Percentiles rank a stretch among this genome's conserved stretches.
These are phyloP conservation scores for Chytridiales sp. DNA, from an alignment of 371 early-diverging fungal species.

Conservation along the genomic window DNA sequence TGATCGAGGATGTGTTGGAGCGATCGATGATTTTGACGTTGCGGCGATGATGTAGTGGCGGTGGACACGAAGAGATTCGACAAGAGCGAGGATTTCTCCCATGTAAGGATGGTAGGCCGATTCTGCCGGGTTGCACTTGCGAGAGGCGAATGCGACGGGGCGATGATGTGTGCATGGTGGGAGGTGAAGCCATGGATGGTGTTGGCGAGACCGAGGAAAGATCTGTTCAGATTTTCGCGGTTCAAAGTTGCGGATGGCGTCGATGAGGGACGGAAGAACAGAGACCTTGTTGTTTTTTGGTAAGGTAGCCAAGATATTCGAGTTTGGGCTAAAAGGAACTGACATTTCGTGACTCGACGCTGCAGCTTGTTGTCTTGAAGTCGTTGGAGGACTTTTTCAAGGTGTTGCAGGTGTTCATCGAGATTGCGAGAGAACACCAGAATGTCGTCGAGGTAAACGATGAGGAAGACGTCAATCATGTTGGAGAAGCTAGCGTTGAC, in stretches of 20 bases:
- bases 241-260: conserved; percentile 13
- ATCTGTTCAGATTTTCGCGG: conserved; percentile 9
- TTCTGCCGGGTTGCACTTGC: conserved; percentile 7
- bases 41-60: conserved; percentile 1
- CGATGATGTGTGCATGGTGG: conserved; percentile 7
- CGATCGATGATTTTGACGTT: conserved; percentile 1
- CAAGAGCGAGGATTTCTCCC: conserved; percentile 15
- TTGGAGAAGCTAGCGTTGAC: conserved; percentile 45
- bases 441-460: conserved; percentile 44
- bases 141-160: conserved; percentile 8
- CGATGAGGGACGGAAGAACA: too few relatives aligned
- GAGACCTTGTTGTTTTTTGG: conserved; percentile 4
- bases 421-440: conserved; percentile 32
- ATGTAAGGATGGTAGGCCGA: conserved; percentile 11
- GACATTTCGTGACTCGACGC: conserved; percentile 54
- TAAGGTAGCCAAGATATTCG: conserved; percentile 17
- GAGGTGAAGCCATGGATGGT: conserved; percentile 8
- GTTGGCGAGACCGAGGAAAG: conserved; percentile 24
- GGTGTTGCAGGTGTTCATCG: neutral
- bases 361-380: conserved; percentile 41
- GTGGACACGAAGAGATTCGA: conserved; percentile 9
- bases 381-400: conserved; percentile 36
- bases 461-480: conserved; percentile 33
- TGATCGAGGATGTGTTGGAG: conserved; percentile 8
- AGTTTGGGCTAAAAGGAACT: conserved; percentile 30